Conservation (phyloP, 257 asterid genomes). For the Vinca minor region DNA sequence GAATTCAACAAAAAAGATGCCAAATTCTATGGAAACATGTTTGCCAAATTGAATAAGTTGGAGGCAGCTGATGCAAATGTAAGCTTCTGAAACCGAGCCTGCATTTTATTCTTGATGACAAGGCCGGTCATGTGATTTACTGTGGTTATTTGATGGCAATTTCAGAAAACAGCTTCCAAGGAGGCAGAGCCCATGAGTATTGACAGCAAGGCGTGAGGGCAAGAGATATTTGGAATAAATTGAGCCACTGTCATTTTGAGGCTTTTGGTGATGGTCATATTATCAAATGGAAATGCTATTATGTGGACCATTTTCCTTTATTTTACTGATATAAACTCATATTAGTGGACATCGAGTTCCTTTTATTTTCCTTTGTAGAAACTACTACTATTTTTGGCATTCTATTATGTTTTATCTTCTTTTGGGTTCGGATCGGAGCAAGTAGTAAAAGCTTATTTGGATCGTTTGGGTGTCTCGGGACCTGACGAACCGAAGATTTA, state of each 20-base stretch:
- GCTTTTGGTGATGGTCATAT: neutral
- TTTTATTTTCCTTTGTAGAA: too few relatives aligned
- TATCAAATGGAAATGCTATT: too few relatives aligned
- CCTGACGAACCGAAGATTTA: too few relatives aligned
- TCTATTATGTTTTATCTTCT: too few relatives aligned
- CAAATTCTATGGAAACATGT: constrained; percentile 41
- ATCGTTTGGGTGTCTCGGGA: too few relatives aligned
- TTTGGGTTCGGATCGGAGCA: too few relatives aligned
- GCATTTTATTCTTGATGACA: too few relatives aligned
- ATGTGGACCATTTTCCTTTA: neutral
- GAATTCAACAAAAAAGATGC: constrained; percentile 41
- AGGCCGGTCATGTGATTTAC: neutral
- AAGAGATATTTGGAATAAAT: neutral
- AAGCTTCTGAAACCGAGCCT: neutral
- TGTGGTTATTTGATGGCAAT: too few relatives aligned
- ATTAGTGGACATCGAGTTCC: too few relatives aligned
- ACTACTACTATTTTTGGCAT: too few relatives aligned
- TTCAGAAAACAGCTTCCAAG: constrained; percentile 32
- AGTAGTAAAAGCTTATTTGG: too few relatives aligned
- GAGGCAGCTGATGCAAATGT: constrained; percentile 22
- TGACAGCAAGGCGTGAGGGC: constrained; percentile 52
- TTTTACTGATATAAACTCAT: too few relatives aligned
- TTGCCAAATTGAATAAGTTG: constrained; percentile 30
- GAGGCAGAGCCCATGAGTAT: constrained; percentile 44
- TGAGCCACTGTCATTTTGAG: neutral